phyloP scores from a whole-genome alignment of 768 basidiomycete genomes.

The Kwoniella botswanensis region DNA sequence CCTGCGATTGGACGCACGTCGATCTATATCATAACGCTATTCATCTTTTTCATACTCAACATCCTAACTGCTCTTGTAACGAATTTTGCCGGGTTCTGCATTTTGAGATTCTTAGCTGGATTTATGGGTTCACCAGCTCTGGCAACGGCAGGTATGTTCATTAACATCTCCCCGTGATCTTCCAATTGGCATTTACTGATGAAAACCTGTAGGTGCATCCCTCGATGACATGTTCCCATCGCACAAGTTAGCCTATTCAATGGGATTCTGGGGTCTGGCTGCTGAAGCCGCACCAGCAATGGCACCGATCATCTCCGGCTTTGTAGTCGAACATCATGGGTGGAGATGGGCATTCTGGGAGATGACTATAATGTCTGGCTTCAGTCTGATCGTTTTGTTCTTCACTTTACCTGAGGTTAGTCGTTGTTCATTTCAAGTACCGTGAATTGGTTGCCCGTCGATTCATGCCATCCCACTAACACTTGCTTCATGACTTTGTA shows the following conservation, averaged over 20 bases:
- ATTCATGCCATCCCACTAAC: no score
- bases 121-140: slow-evolving; percentile 45
- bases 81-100: slow-evolving; percentile 40
- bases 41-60: slow-evolving; percentile 38
- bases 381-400: slow-evolving; percentile 30
- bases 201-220: slow-evolving; percentile 25
- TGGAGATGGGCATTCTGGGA: slow-evolving; percentile 49
- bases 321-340: slow-evolving; percentile 33
- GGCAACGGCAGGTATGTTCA: slow-evolving; percentile 40
- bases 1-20: slow-evolving; percentile 41
- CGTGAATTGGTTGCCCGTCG: not conserved
- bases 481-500: not conserved
- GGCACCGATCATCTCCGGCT: slow-evolving; percentile 41
- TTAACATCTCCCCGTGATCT: no score
- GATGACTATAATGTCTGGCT: slow-evolving; percentile 35
- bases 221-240: slow-evolving; percentile 40
- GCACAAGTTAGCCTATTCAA: slow-evolving; percentile 38
- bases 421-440: not conserved
- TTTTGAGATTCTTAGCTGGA: slow-evolving; percentile 42
- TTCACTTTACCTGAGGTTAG: slow-evolving; percentile 42
- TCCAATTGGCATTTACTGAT: not conserved
- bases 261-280: slow-evolving; percentile 41
- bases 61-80: slow-evolving; percentile 30
- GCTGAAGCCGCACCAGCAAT: slow-evolving; percentile 43
- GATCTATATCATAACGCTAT: slow-evolving; percentile 38